Conservation (phyloP, 441 rosid species). For the Omphalea diandra region DNA sequence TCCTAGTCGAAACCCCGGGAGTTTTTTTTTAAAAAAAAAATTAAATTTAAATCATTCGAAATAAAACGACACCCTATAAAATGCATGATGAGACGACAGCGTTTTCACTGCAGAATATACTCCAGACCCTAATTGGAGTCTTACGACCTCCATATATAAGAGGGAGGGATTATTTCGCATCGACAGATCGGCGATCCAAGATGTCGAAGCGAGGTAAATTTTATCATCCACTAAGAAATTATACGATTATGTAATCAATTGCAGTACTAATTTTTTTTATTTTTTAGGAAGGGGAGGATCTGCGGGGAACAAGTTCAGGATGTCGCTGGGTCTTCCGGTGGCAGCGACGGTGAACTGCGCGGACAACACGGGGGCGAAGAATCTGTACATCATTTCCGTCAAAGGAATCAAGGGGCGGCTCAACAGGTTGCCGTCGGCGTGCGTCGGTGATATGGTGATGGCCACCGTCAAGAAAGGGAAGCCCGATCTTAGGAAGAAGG, state of each 20-base stretch:
- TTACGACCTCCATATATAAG: background rate
- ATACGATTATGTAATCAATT: too few relatives aligned
- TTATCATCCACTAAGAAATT: background rate
- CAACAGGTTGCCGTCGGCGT: conserved; percentile 66
- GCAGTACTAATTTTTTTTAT: background rate
- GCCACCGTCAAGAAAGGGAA: conserved; percentile 80
- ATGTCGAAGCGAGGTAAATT: conserved; percentile 82
- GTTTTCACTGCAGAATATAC: too few relatives aligned
- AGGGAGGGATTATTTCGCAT: too few relatives aligned
- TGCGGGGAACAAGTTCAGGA: conserved; percentile 88
- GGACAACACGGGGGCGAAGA: conserved; percentile 89
- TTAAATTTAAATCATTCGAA: too few relatives aligned
- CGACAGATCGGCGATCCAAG: too few relatives aligned
- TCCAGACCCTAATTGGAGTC: too few relatives aligned
- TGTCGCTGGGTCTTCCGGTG: conserved; percentile 94
- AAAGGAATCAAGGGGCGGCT: conserved; percentile 80
- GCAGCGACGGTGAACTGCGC: conserved; percentile 92
- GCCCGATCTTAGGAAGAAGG: conserved; percentile 75
- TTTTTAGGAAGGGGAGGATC: conserved; percentile 69
- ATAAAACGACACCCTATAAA: too few relatives aligned
- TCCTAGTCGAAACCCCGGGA: too few relatives aligned
- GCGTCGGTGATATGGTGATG: conserved; percentile 87
- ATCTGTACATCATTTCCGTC: conserved; percentile 73
- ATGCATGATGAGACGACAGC: too few relatives aligned
- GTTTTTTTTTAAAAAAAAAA: too few relatives aligned